phyloP scores from a whole-genome alignment of 139 green algal species.

The Chlamydomonas sp. region DNA sequence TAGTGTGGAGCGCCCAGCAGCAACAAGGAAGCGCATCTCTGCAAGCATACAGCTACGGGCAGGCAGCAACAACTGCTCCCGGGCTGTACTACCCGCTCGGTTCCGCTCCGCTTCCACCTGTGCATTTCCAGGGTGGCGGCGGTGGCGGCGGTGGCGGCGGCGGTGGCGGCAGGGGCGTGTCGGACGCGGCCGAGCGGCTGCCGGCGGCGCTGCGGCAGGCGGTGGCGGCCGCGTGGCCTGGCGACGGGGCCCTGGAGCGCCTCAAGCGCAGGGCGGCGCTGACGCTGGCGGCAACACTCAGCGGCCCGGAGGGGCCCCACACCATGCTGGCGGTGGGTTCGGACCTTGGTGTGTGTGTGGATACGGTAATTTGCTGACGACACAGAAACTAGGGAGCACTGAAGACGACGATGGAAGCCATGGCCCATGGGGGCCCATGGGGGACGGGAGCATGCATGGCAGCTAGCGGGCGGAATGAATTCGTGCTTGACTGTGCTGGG shows the following conservation, averaged over 20 bases:
- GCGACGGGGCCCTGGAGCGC: neutral
- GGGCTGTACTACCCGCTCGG: no score
- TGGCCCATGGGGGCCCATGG: no score
- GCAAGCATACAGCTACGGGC: neutral
- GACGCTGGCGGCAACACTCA: neutral
- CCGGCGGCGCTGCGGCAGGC: neutral
- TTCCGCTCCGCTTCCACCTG: no score
- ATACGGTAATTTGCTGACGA: no score
- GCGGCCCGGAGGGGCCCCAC: constrained; percentile 16
- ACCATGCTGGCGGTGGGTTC: constrained; percentile 18
- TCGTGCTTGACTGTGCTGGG: no score
- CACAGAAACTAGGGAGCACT: no score
- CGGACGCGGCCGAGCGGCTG: no score
- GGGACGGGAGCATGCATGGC: no score
- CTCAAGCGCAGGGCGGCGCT: constrained; percentile 26
- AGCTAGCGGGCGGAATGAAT: no score
- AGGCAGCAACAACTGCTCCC: neutral
- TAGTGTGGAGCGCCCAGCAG: neutral
- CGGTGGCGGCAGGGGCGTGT: no score
- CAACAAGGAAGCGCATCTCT: neutral
- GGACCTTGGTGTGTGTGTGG: no score
- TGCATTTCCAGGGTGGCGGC: neutral
- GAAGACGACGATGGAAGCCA: no score
- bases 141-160: neutral
- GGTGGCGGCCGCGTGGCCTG: neutral